Evolutionary conservation across 2,329 filamentous ascomycete species (phyloP).

Genomic region (Aspergillus brunneoviolaceus): DNA sequence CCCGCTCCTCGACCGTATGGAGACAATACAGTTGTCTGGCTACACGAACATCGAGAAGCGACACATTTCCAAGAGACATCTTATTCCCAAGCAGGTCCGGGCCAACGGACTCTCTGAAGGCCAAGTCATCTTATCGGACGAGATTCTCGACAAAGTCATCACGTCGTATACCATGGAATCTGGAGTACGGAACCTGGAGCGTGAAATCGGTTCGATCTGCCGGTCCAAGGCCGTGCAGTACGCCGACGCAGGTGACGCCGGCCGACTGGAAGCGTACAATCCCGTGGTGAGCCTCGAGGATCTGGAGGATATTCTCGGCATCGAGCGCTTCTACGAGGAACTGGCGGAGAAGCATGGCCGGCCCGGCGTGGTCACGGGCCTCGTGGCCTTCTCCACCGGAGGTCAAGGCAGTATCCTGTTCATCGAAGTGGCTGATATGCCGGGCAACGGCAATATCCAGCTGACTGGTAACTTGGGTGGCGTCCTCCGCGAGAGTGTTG

Average conservation of each 20-base stretch:
- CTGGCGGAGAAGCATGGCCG: constrained; percentile 80
- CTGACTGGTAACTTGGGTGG: constrained; percentile 95
- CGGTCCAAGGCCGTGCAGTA: constrained; percentile 94
- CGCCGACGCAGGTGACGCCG: constrained; percentile 80
- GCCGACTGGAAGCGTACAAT: constrained; percentile 67
- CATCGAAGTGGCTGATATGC: constrained; percentile 98
- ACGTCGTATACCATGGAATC: constrained; percentile 95
- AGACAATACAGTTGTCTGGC: constrained; percentile 87
- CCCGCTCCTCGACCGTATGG: constrained; percentile 95
- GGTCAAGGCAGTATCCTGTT: constrained; percentile 96
- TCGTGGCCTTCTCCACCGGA: constrained; percentile 90
- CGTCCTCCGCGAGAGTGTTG: constrained; percentile 94
- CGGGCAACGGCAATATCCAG: constrained; percentile 85
- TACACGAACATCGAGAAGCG: constrained; percentile 97
- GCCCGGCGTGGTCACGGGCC: constrained; percentile 90
- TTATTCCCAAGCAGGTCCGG: constrained; percentile 94
- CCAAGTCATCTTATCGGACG: constrained; percentile 73
- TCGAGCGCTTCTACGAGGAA: constrained; percentile 92
- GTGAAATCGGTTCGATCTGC: constrained; percentile 91
- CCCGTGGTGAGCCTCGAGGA: constrained; percentile 73
- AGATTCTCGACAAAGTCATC: constrained; percentile 92
- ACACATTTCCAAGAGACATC: constrained; percentile 86
- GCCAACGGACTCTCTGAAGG: constrained; percentile 79
- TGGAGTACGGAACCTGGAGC: constrained; percentile 92
- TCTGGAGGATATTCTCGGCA: constrained; percentile 85